These are phyloP conservation scores for Leptographium procerum DNA, from an alignment of 2,329 filamentous ascomycete species.

Conservation along the genomic window DNA sequence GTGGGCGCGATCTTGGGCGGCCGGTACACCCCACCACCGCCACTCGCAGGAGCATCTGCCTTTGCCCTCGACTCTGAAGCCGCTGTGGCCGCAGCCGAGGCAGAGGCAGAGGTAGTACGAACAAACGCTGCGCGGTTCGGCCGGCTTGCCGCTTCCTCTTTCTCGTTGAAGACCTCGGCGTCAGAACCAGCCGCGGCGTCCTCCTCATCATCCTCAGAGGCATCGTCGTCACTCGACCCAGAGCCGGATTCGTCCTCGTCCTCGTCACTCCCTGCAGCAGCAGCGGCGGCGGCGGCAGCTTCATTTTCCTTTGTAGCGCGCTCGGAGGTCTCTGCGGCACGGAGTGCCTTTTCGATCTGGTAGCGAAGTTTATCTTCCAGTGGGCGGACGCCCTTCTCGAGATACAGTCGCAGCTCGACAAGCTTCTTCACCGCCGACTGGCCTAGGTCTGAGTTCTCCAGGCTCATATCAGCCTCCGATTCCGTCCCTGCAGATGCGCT, in stretches of 20 bases:
- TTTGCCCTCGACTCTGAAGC: background rate
- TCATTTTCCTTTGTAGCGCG: slow-evolving; percentile 27
- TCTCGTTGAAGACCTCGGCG: background rate
- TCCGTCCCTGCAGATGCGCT: slow-evolving; percentile 26
- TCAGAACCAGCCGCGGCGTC: background rate
- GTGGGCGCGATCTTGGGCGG: slow-evolving; percentile 83
- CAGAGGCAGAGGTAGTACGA: slow-evolving; percentile 11
- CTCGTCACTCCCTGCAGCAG: slow-evolving; percentile 22
- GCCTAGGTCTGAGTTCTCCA: slow-evolving; percentile 32
- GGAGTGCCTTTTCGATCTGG: slow-evolving; percentile 89
- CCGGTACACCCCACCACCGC: slow-evolving; percentile 58
- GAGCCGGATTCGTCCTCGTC: slow-evolving; percentile 22
- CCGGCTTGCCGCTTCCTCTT: slow-evolving; percentile 12
- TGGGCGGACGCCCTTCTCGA: slow-evolving; percentile 85
- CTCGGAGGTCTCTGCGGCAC: slow-evolving; percentile 68
- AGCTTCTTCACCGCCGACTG: slow-evolving; percentile 72
- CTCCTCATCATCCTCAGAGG: background rate
- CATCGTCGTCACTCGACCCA: slow-evolving; percentile 6
- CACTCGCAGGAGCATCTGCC: background rate
- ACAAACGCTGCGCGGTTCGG: slow-evolving; percentile 27
- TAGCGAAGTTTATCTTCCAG: slow-evolving; percentile 86
- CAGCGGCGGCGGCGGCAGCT: slow-evolving; percentile 22
- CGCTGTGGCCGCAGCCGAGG: background rate
- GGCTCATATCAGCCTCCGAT: slow-evolving; percentile 13
- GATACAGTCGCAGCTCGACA: slow-evolving; percentile 80